Conservation (phyloP, 345 rosid species). For the Gossypium arboreum region DNA sequence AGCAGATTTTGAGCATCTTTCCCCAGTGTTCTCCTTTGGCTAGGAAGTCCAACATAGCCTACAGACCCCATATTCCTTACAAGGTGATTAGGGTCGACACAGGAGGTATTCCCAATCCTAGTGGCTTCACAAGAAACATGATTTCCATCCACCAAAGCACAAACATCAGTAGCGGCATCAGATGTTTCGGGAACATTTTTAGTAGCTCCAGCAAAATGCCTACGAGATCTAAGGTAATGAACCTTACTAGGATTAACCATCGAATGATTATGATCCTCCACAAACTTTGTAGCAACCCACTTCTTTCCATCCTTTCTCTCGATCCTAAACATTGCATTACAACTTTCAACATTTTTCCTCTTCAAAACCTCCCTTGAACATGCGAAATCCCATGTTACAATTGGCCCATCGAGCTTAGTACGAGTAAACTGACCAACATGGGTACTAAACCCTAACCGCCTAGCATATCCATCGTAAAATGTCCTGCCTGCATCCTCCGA, state of each 20-base stretch:
- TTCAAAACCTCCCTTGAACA: slow-evolving; percentile 52
- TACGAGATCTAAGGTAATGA: slow-evolving; percentile 50
- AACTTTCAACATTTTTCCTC: slow-evolving; percentile 51
- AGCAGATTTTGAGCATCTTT: slow-evolving; percentile 61
- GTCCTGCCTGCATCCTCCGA: slow-evolving; percentile 50
- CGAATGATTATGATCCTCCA: slow-evolving; percentile 62
- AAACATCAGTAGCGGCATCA: slow-evolving; percentile 33
- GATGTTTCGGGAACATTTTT: slow-evolving; percentile 34
- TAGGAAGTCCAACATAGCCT: slow-evolving; percentile 33
- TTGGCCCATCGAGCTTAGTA: slow-evolving; percentile 57
- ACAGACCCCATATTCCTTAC: slow-evolving; percentile 28
- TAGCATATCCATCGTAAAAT: slow-evolving; percentile 49
- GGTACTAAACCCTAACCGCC: slow-evolving; percentile 41
- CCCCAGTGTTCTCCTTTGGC: slow-evolving; percentile 47
- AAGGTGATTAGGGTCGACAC: slow-evolving; percentile 31
- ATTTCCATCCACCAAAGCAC: slow-evolving; percentile 37
- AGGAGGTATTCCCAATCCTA: slow-evolving; percentile 25
- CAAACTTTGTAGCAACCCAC: slow-evolving; percentile 56
- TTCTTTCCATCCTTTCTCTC: slow-evolving; percentile 43
- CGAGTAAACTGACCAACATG: slow-evolving; percentile 54
- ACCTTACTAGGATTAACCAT: slow-evolving; percentile 36
- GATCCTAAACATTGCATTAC: slow-evolving; percentile 60
- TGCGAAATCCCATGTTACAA: slow-evolving; percentile 49
- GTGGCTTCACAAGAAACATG: slow-evolving; percentile 34
- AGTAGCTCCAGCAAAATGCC: slow-evolving; percentile 49